Percentiles rank a stretch among this genome's conserved stretches.
Conservation (phyloP, 306 rosid genomes). For the Sindora glabra region DNA sequence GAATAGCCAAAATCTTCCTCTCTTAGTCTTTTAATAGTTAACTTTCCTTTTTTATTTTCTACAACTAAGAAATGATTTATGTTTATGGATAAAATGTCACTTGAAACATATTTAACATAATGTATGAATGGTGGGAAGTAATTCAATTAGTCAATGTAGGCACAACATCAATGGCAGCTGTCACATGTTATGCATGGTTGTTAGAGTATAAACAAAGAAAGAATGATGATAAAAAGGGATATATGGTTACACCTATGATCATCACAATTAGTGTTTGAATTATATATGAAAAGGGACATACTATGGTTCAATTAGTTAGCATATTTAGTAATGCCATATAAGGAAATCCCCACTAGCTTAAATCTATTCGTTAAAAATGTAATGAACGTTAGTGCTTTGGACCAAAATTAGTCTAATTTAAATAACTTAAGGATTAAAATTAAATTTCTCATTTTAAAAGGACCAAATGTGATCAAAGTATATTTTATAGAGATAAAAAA, state of each 20-base stretch:
- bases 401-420: no score
- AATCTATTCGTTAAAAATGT: no score
- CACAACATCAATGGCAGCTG: conserved; percentile 78
- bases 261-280: no score
- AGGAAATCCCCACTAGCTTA: no score
- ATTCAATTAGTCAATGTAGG: conserved; percentile 36
- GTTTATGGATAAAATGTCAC: background rate
- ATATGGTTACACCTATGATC: conserved; percentile 60
- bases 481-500: no score
- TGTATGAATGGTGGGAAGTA: background rate
- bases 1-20: conserved; percentile 44
- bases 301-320: no score
- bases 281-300: no score
- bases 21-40: conserved; percentile 65
- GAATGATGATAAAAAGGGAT: conserved; percentile 19
- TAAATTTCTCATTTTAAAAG: no score
- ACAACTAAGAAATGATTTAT: background rate
- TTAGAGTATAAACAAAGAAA: conserved; percentile 41
- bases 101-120: background rate
- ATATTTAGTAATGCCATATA: no score
- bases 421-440: no score
- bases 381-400: no score
- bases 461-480: no score
- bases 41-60: background rate
- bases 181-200: conserved; percentile 73